Conservation (phyloP, 352 stramenopile genomes). For the Blastocystis sp. region DNA sequence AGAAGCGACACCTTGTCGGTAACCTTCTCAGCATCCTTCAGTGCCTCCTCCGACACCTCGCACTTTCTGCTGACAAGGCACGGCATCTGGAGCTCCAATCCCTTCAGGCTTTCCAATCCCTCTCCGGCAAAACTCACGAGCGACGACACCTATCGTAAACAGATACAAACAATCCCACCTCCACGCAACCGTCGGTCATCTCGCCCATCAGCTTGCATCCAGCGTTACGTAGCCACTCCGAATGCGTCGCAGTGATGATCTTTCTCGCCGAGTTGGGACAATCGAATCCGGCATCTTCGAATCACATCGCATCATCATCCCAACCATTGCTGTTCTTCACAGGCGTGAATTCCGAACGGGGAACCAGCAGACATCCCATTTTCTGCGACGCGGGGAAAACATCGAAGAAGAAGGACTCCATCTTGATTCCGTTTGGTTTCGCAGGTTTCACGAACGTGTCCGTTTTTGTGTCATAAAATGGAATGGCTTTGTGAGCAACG, state of each 20-base stretch:
- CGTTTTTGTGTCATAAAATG: constrained; percentile 64
- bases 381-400: constrained; percentile 70
- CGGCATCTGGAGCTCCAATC: not conserved
- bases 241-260: constrained; percentile 67
- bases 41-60: not conserved
- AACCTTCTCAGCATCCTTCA: not conserved
- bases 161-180: constrained; percentile 62
- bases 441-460: constrained; percentile 65
- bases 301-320: not conserved
- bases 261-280: constrained; percentile 67
- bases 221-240: constrained; percentile 63
- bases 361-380: constrained; percentile 70
- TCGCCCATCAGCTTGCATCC: constrained; percentile 59
- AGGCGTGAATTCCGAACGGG: constrained; percentile 69
- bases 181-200: constrained; percentile 60
- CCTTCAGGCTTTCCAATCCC: constrained; percentile 61
- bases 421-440: constrained; percentile 70
- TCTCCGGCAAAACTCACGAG: constrained; percentile 71
- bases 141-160: constrained; percentile 67
- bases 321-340: constrained; percentile 70
- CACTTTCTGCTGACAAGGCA: constrained; percentile 1
- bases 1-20: not conserved
- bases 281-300: constrained; percentile 60
- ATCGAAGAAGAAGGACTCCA: constrained; percentile 77
- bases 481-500: constrained; percentile 74